Base-by-base conservation (phyloP, 768 basidiomycete genomes). In the Tricholoma hemisulphureum region DNA sequence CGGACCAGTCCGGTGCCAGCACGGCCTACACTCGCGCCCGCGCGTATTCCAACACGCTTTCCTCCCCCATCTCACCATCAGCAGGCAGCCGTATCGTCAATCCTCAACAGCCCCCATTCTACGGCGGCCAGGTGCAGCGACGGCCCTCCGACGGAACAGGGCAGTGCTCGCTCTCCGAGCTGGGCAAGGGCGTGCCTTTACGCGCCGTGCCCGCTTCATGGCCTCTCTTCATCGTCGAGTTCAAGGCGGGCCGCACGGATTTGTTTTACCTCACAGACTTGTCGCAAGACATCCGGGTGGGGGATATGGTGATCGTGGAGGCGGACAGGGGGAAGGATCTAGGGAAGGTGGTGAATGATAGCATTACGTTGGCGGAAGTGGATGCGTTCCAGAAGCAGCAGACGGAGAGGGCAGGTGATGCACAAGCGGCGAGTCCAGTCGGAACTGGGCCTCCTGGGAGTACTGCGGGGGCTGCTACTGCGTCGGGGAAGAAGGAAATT, bases 221-320 rank as follows among this genome's bases (percentile, higher is more conserved):
- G 78, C 93, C 91, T n/a, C 82, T 99, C 7, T 98, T 84, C 80
- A 95, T 98, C 64, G 90, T 98, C 65, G 91, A 97, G 71, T 99
- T 99, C 82, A 99, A 98, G 74, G 95, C 95, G 0, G 93, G 94
- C 0, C 85, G 96, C 37, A 94, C 94, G 61, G 96, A 98, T 71
- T 75, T 99, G 24, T 98, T 95, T 75, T 98, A 97, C 71, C 80
- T 88, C 60, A 89, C 87, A 0, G 91, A 95, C 66, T 80, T 59
- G 67, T 79, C 64, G 66, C 63, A 70, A 55, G 77, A 80, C 54
- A 85, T 98, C 59, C 82, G 85, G 6, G 86, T 89, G 20, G 96
- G 94, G 2, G 96, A 98, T 68, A 76, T 94, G 34, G 96, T 98
- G 60, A 94, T 98, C 61, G 96, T 98, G 16, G 96, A 98, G 72